Evolutionary conservation across 768 basidiomycete species (phyloP).

Genomic region (Boletus rufocinnamomeus): DNA sequence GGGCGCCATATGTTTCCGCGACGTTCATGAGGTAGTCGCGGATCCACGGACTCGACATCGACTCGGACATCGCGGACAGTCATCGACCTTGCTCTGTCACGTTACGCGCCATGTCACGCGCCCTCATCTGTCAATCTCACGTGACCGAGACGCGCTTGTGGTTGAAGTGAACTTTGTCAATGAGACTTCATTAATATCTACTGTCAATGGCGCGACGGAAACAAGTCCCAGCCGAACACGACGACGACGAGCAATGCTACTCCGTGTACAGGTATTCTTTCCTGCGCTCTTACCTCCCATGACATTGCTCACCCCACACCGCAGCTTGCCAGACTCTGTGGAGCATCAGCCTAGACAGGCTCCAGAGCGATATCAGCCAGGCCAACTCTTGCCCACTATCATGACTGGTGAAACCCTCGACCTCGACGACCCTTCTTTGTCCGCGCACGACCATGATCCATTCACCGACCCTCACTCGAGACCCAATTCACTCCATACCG

Average conservation of each 20-base stretch:
- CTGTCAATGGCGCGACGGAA: constrained; percentile 28
- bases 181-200: not conserved
- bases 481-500: constrained; percentile 27
- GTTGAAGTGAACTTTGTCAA: not conserved
- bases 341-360: constrained; percentile 15
- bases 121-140: constrained; percentile 12
- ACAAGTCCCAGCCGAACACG: constrained; percentile 14
- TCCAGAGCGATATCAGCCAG: constrained; percentile 55
- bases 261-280: constrained; percentile 6
- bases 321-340: constrained; percentile 12
- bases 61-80: constrained; percentile 38
- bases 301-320: not conserved
- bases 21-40: constrained; percentile 48
- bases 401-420: constrained; percentile 67
- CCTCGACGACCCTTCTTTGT: constrained; percentile 39
- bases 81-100: constrained; percentile 9
- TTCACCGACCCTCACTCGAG: constrained; percentile 32
- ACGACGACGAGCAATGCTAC: constrained; percentile 6
- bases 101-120: constrained; percentile 23
- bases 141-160: constrained; percentile 17
- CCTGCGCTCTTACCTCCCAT: not conserved
- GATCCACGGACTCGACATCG: constrained; percentile 55
- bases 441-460: constrained; percentile 36
- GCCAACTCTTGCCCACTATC: constrained; percentile 61
- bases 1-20: constrained; percentile 54